Evolutionary conservation across 2,329 filamentous ascomycete species (phyloP), one percentile per base, ranked within the genome.

Genomic region (Claviceps lovelessii): DNA sequence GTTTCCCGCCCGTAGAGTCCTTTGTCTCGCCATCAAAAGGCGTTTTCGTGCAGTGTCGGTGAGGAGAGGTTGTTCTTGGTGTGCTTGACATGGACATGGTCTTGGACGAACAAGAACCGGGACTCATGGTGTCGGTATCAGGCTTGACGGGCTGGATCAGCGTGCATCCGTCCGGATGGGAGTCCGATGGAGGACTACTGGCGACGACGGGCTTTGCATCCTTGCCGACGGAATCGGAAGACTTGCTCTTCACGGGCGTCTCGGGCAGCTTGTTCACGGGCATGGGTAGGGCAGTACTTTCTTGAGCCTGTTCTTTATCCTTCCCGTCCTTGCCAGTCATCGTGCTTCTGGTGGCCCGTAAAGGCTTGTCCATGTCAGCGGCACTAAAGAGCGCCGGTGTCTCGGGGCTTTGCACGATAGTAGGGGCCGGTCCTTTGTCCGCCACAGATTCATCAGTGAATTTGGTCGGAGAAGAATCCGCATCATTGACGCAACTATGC

Each of bases 251-350:
- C 9, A 29, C 19, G 39, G 49, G 44, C n/a, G 51, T 49, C 29
- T 45, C 54, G n/a, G 49, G 53, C 10, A 13, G 28, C 54, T 56
- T 58, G 44, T 53, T 60, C 51, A 58, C 63, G 55, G 61, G 58
- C 54, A 67, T 56, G 48, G 68, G 67, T 65, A 68, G 64, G 44
- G 63, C 57, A 58, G 70, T 69, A 55, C 61, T 67, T 61, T 66
- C 60, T 66, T 65, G 68, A 52, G 61, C 62, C 61, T 62, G 59
- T 56, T 59, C 63, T 54, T 67, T 63, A 44, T 59, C 60, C 57
- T 63, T 62, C 39, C 68, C 66, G 54, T 70, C 58, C 50, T 64
- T 57, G 48, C 63, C 60, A 13, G 67, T 67, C 42, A 67, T 68
- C 5, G 55, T 50, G 44, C 63, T 62, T 19, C 57, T 37, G n/a